Conservation (phyloP, 208 protist species). For the Porcisia deanei region DNA sequence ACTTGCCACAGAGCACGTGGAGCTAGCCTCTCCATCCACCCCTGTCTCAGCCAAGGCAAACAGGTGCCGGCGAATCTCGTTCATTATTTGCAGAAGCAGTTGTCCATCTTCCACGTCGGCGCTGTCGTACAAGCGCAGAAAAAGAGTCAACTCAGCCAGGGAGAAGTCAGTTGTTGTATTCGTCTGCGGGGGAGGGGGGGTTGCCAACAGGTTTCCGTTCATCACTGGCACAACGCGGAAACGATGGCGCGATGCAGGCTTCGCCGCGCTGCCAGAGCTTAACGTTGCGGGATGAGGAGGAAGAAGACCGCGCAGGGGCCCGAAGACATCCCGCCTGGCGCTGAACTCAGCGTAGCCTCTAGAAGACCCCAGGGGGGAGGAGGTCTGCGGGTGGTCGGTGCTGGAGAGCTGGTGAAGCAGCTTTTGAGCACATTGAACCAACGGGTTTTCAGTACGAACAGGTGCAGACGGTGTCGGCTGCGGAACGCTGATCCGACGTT, state of each 20-base stretch:
- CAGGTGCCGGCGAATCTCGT: slow-evolving; percentile 50
- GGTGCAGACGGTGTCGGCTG: neutral
- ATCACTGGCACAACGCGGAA: slow-evolving; percentile 9
- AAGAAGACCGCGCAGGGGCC: slow-evolving; percentile 29
- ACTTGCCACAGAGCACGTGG: neutral
- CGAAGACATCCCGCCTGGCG: slow-evolving; percentile 27
- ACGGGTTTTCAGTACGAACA: neutral
- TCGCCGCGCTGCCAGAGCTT: neutral
- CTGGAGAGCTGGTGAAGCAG: slow-evolving; percentile 8
- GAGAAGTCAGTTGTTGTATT: slow-evolving; percentile 14
- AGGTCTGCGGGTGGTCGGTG: neutral
- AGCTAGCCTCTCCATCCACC: neutral
- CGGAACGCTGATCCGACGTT: neutral
- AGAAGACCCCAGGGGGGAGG: neutral
- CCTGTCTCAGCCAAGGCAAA: slow-evolving; percentile 19
- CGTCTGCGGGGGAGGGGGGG: neutral
- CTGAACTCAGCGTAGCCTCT: slow-evolving; percentile 17
- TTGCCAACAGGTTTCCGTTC: neutral
- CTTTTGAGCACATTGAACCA: slow-evolving; percentile 9
- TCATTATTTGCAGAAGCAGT: slow-evolving; percentile 59
- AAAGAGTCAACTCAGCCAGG: slow-evolving; percentile 45
- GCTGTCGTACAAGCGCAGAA: slow-evolving; percentile 60
- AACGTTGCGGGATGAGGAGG: slow-evolving; percentile 5
- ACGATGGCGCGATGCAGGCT: neutral
- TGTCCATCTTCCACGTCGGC: slow-evolving; percentile 61